Evolutionary conservation across 2,329 filamentous ascomycete species (phyloP).

Genomic region (Colletotrichum musicola): DNA sequence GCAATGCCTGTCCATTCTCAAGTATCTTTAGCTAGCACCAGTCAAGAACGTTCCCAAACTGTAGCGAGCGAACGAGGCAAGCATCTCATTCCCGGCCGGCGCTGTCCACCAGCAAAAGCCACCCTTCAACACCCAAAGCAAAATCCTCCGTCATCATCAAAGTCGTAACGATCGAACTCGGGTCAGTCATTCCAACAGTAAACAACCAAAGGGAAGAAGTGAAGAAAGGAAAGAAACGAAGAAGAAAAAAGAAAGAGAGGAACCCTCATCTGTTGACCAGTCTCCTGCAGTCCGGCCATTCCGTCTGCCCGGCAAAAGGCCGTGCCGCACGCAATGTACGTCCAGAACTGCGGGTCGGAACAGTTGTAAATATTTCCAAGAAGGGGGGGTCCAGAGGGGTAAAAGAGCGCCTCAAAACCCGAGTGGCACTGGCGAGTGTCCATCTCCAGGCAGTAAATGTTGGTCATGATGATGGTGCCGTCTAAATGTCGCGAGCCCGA

Average conservation of each 20-base stretch:
- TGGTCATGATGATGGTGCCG: slow-evolving; percentile 33
- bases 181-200: slow-evolving; percentile 37
- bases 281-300: background rate
- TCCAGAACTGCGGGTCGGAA: slow-evolving; percentile 5
- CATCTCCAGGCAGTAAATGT: slow-evolving; percentile 7
- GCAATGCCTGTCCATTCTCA: slow-evolving; percentile 30
- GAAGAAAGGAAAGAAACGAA: slow-evolving; percentile 1
- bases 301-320: background rate
- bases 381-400: slow-evolving; percentile 8
- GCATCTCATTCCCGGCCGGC: slow-evolving; percentile 8
- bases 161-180: slow-evolving; percentile 38
- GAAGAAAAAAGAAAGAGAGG: background rate
- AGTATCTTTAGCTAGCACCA: slow-evolving; percentile 33
- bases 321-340: slow-evolving; percentile 8
- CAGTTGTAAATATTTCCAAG: slow-evolving; percentile 34
- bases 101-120: slow-evolving; percentile 6
- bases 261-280: background rate
- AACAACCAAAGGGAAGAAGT: slow-evolving; percentile 31
- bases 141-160: slow-evolving; percentile 36
- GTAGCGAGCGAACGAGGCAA: slow-evolving; percentile 31
- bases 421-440: background rate
- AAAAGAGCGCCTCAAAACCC: slow-evolving; percentile 1
- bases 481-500: slow-evolving; percentile 35
- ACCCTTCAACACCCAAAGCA: slow-evolving; percentile 15
- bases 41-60: slow-evolving; percentile 23